These are phyloP conservation scores for Poronia punctata DNA, from an alignment of 495 filamentous ascomycete species.

Conservation along the genomic window DNA sequence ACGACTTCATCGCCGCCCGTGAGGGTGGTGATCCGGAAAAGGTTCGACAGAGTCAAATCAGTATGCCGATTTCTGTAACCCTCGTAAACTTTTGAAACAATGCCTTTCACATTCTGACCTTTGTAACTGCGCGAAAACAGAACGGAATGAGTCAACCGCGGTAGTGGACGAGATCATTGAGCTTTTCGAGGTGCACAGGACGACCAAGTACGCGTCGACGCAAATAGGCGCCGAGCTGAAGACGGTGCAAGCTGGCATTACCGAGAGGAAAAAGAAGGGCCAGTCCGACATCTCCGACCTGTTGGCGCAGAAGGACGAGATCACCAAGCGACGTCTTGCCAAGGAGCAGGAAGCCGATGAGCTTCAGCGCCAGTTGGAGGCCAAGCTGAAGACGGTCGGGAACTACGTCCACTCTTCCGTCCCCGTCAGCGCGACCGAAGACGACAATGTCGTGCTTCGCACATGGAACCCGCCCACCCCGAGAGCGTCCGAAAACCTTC, in stretches of 20 bases:
- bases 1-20: slow-evolving; percentile 75
- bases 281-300: slow-evolving; percentile 49
- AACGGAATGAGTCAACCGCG: slow-evolving; percentile 69
- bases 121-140: too few relatives aligned
- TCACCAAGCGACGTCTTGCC: slow-evolving; percentile 75
- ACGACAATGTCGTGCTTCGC: slow-evolving; percentile 70
- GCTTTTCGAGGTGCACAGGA: slow-evolving; percentile 77
- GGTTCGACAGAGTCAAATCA: slow-evolving; percentile 83
- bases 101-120: too few relatives aligned
- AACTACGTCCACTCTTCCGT: slow-evolving; percentile 93
- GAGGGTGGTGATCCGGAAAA: slow-evolving; percentile 83
- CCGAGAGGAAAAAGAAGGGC: slow-evolving; percentile 92
- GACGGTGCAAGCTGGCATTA: slow-evolving; percentile 80
- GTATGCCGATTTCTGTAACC: too few relatives aligned
- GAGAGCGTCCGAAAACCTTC: slow-evolving; percentile 57
- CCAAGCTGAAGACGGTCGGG: slow-evolving; percentile 77
- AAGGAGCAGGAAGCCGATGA: slow-evolving; percentile 63
- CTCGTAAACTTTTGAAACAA: too few relatives aligned
- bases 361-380: slow-evolving; percentile 65
- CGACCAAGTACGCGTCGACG: slow-evolving; percentile 64
- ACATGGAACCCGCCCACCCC: slow-evolving; percentile 69
- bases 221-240: slow-evolving; percentile 82
- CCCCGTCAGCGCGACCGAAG: slow-evolving; percentile 86
- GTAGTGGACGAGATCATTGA: slow-evolving; percentile 84
- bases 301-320: slow-evolving; percentile 62